Evolutionary conservation across 192 early-diverging fungal species (phyloP), one percentile per base, ranked within the genome.

Genomic region (Coemansia guatemalensis): DNA sequence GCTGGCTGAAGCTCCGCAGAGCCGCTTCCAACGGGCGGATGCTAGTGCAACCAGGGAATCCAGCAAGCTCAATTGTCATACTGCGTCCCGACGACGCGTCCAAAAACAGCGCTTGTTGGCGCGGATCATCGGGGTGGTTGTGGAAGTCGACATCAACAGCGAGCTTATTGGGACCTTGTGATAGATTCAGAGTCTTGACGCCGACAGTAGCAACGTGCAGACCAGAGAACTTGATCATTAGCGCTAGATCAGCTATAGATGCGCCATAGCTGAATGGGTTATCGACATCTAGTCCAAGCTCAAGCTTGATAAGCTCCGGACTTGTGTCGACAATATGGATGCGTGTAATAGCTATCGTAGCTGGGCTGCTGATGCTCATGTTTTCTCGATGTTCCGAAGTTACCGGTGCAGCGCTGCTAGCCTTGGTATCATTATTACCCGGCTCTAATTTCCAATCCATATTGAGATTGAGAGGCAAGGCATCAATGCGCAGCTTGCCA

Each of bases 181-280:
- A 35, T 8, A 78, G 30, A 0, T 65, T 33, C 11, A 68, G 69
- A 53, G 62, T 63, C 26, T 65, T 64, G 17, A 72, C 26, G 1
- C 75, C 59, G 7, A 78, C 48, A 30, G 66, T 71, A 0, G 69
- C 75, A 61, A 78, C 59, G 52, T 71, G 75, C 35, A 78, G 48
- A 21, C 63, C 75, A 2, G 65, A 30, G 41, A 68, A 77, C 8
- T 57, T 60, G 22, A 77, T 20, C 32, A 61, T 53, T 14, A 77
- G 6, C 3, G 74, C 74, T 17, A 77, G 11, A 11, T 77, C 74
- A 22, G 68, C 56, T 7, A 77, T 67, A 39, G 67, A 65, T 18
- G 65, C 74, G 18, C 74, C 74, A 53, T 77, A 77, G 60, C 61
- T 71, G 24, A 65, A 65, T 24, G 74, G 74, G 53, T 77, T 77